Base-by-base conservation (phyloP, 805 yeast genomes). In the Sporopachydermia quercuum region DNA sequence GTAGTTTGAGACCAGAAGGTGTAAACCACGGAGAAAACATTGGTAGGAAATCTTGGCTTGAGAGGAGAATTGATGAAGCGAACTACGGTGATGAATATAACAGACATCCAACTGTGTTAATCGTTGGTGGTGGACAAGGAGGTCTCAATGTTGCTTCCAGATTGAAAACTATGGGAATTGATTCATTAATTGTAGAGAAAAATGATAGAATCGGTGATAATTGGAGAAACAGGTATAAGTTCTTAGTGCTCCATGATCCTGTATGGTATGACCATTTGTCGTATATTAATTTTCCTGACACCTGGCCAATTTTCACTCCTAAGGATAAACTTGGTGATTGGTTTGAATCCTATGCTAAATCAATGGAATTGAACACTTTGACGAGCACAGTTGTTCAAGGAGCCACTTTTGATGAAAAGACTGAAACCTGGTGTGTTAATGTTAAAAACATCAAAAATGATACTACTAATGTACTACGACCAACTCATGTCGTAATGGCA, bases 121-220 rank as follows among this genome's bases (percentile, higher is more conserved):
- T 66, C 43, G 63, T 66, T 37, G 71, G 71, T 35, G 71, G 68
- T 42, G 71, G 71, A 16, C 71, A 66, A 49, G 60, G 62, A 43
- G 70, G 70, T 3, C 49, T 66, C 18, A 60, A 61, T 19, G 48
- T 56, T 18, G 69, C 70, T 23, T 68, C 70, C 1, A 51, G 68
- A 39, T 50, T 65, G 48, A 62, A 62, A 42, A 50, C 53, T 4
- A 54, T 62, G 54, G 71, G 71, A 6, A 53, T 65, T 34, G 57
- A 58, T 38, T 50, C 61, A 1, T 52, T 66, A 36, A 58, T 66
- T 37, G 55, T 66, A 15, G 70, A 65, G 35, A 52, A 55, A 16
- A 58, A 61, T 47, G 19, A 43, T 38, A 48, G 55, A 19, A 53
- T 65, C 39, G 71, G 71, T 43, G 71, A 66, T 45, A 65, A 66